Conservation (phyloP, 2,329 filamentous ascomycete genomes). For the Fusarium albidum region DNA sequence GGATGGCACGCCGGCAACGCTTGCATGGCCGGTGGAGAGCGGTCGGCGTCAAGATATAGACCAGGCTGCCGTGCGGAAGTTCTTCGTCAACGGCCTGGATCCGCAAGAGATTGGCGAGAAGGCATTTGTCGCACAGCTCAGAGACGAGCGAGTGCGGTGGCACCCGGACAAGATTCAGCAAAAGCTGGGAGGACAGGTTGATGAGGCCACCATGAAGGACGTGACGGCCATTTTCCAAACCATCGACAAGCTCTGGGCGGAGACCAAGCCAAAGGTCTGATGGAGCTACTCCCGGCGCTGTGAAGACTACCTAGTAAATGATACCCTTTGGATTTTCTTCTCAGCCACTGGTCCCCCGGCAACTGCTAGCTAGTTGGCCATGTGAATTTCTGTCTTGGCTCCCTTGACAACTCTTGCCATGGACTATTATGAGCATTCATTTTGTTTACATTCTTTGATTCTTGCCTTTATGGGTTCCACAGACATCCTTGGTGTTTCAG, state of each 20-base stretch:
- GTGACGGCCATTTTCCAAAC: constrained; percentile 94
- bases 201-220: constrained; percentile 74
- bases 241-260: constrained; percentile 82
- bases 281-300: neutral
- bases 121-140: constrained; percentile 64
- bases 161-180: constrained; percentile 99
- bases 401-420: too few relatives aligned
- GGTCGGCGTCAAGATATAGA: constrained; percentile 63
- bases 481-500: too few relatives aligned
- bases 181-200: constrained; percentile 76
- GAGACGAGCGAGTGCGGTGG: constrained; percentile 90
- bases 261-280: constrained; percentile 54
- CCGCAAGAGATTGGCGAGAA: constrained; percentile 54
- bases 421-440: too few relatives aligned
- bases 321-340: constrained; percentile 24
- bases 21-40: constrained; percentile 78
- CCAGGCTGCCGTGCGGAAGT: constrained; percentile 70
- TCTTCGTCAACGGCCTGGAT: constrained; percentile 65
- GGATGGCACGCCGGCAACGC: constrained; percentile 51
- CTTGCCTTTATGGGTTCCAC: too few relatives aligned
- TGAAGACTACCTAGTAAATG: constrained; percentile 3
- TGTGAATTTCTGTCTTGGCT: too few relatives aligned
- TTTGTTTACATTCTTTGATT: too few relatives aligned
- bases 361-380: too few relatives aligned
- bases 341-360: too few relatives aligned